Base-by-base conservation (phyloP, 345 rosid species). In the Arabis hirsuta region DNA sequence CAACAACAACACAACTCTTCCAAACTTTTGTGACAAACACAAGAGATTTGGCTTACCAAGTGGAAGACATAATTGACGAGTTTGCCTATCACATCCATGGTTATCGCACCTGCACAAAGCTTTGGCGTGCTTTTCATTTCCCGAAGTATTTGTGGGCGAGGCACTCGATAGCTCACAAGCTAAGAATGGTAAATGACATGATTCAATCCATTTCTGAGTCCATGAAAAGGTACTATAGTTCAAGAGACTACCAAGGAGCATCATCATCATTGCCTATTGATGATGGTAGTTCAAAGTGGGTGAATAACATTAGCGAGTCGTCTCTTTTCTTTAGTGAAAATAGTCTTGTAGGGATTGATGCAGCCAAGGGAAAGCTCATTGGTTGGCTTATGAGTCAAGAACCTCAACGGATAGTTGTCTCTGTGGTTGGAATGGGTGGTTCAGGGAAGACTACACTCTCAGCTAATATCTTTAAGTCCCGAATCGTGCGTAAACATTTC, bases 401-500 rank as follows among this genome's bases (percentile, higher is more conserved):
- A 45, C 71, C 74, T 36, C 70, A 71, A 16, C 45, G 80, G 12
- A 34, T 48, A 7, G 62, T 67, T 48, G 41, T 73, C 32, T 78
- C 80, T 0, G 76, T 80, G 47, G 65, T 73, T 6, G 86, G 82
- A 20, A 82, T 82, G 83, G 83, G 80, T 9, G 81, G 79, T 22
- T 77, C 79, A 46, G 81, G 83, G 47, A 80, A 80, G 63, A 82
- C 83, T 16, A 80, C 79, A 19, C 79, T 80, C 11, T 77, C 72
- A 8, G 84, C 79, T 4, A 73, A 76, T 24, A 64, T 65, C 44
- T 80, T 61, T 26, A 80, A 78, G 44, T 57, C 60, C 12, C 71
- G 62, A 14, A 42, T 6, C 5, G 73, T 78, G 5, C 77, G 72
- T 20, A 75, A 42, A 9, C 79, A 73, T 53, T 80, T 83, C 14